Evolutionary conservation across 2,329 filamentous ascomycete genomes (phyloP).

Genomic region (Balansia obtecta): DNA sequence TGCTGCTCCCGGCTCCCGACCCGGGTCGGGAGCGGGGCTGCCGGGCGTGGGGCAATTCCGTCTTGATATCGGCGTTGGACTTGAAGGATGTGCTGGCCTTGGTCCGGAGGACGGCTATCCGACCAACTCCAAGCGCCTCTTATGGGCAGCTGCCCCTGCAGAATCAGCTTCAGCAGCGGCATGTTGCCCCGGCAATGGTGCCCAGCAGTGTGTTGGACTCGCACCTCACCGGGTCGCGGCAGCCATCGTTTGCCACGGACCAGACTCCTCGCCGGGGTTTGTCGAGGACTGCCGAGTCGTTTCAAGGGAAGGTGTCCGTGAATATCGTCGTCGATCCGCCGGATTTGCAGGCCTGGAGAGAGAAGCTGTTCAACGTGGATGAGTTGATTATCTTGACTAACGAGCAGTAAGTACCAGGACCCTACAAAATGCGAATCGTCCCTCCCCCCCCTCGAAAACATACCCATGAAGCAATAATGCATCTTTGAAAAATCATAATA

Average conservation of each 20-base stretch:
- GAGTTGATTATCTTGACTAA: slow-evolving; percentile 60
- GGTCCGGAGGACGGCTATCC: not conserved
- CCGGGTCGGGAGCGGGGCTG: slow-evolving; percentile 4
- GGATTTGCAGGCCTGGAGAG: slow-evolving; percentile 55
- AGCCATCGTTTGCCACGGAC: not conserved
- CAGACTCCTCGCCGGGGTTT: not conserved
- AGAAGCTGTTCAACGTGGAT: slow-evolving; percentile 64
- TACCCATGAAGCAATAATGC: too few relatives aligned
- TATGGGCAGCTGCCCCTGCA: not conserved
- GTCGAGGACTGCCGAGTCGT: slow-evolving; percentile 15
- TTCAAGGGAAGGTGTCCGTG: slow-evolving; percentile 38
- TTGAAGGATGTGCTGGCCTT: not conserved
- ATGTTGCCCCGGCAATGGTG: slow-evolving; percentile 17
- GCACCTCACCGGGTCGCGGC: not conserved
- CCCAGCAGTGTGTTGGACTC: slow-evolving; percentile 6
- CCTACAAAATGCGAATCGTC: not conserved
- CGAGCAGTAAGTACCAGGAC: slow-evolving; percentile 43
- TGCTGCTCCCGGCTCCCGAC: slow-evolving; percentile 1
- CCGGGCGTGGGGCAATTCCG: slow-evolving; percentile 7
- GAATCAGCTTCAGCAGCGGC: not conserved
- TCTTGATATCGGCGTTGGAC: slow-evolving; percentile 3
- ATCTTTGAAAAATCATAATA: too few relatives aligned
- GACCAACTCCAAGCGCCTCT: not conserved
- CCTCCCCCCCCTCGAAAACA: too few relatives aligned
- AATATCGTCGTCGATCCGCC: slow-evolving; percentile 55